Conservation (phyloP, 495 filamentous ascomycete species). For the Baudoinia panamericana region DNA sequence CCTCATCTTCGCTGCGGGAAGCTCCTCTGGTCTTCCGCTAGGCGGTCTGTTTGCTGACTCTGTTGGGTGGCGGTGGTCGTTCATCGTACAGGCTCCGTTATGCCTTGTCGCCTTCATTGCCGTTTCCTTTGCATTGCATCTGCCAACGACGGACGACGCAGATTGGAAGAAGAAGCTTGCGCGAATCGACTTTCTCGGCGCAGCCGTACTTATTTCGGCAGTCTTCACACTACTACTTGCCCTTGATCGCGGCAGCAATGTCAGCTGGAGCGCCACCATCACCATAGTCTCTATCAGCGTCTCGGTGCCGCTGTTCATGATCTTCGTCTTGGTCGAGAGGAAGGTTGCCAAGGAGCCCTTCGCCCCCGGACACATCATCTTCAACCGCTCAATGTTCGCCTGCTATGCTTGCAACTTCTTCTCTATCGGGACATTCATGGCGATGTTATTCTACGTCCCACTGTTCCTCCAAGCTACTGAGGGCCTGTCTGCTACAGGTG, state of each 20-base stretch:
- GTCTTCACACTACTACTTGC: constrained; percentile 61
- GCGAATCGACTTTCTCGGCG: constrained; percentile 72
- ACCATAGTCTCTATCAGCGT: constrained; percentile 47
- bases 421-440: constrained; percentile 52
- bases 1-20: constrained; percentile 60
- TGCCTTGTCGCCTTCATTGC: constrained; percentile 53
- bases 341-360: constrained; percentile 64
- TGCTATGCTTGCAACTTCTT: constrained; percentile 68
- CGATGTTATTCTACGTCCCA: constrained; percentile 60
- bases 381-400: constrained; percentile 53
- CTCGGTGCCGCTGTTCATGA: constrained; percentile 46
- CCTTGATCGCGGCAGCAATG: constrained; percentile 66
- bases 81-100: constrained; percentile 51
- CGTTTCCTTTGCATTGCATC: constrained; percentile 48
- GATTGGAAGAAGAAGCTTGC: constrained; percentile 52
- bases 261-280: constrained; percentile 48
- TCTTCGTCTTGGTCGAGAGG: constrained; percentile 60
- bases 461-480: constrained; percentile 69
- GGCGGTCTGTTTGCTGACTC: constrained; percentile 63
- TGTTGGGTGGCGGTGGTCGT: constrained; percentile 75
- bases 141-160: constrained; percentile 42
- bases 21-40: constrained; percentile 58
- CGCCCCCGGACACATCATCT: constrained; percentile 67
- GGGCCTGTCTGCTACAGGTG: constrained; percentile 48
- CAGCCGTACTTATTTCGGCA: constrained; percentile 50